These are phyloP conservation scores for Aphanomyces cochlioides DNA, from an alignment of 352 stramenopile species.

Conservation along the genomic window DNA sequence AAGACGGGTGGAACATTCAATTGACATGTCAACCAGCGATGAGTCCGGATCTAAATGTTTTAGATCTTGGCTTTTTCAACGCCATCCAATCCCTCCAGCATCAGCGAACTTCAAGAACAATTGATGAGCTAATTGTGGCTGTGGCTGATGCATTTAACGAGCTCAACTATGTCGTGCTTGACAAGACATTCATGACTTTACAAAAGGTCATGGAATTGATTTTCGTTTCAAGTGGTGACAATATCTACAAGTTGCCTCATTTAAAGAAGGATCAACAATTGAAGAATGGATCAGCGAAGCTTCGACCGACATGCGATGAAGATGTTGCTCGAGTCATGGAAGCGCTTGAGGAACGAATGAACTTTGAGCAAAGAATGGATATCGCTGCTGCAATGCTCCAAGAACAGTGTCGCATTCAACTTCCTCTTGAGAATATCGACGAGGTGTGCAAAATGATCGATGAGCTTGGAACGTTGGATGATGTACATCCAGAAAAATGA, in stretches of 20 bases:
- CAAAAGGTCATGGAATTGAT: not conserved
- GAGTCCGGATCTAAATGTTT: not conserved
- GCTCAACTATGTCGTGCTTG: not conserved
- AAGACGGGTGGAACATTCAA: not conserved
- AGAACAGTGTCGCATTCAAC: too few species aligned
- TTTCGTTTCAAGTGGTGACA: not conserved
- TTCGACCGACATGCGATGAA: not conserved
- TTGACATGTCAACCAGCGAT: not conserved
- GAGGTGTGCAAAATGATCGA: too few species aligned
- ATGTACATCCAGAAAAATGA: too few species aligned
- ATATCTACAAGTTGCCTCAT: not conserved
- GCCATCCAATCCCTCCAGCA: conserved; percentile 33
- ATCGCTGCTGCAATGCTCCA: too few species aligned
- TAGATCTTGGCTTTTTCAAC: conserved; percentile 32
- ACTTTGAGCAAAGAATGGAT: not conserved
- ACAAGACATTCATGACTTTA: conserved; percentile 5
- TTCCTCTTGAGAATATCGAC: too few species aligned
- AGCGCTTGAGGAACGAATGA: not conserved
- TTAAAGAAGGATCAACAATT: not conserved
- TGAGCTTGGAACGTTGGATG: too few species aligned
- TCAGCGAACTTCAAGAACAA: not conserved
- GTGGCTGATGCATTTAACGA: not conserved
- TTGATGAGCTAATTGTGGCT: conserved; percentile 5
- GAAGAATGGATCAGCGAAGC: not conserved
- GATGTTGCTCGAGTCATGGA: not conserved